Evolutionary conservation across 345 rosid species (phyloP).

Genomic region (Citrus cavaleriei): DNA sequence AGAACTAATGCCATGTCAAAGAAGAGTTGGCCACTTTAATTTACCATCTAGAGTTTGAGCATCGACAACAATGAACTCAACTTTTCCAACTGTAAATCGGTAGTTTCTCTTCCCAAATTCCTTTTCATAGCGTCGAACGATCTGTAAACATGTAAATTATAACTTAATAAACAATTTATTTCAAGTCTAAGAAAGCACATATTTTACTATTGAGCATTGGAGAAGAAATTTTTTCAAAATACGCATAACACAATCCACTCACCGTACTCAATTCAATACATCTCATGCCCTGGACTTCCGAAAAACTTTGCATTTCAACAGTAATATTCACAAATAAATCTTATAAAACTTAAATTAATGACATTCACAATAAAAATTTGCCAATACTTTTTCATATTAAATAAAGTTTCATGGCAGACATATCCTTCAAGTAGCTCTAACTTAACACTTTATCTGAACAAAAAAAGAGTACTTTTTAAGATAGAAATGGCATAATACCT

Average conservation of each 20-base stretch:
- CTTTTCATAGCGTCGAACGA: constrained; percentile 50
- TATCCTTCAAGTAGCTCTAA: background rate
- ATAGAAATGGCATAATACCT: constrained; percentile 37
- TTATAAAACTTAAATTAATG: background rate
- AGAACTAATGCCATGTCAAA: background rate
- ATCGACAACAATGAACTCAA: constrained; percentile 74
- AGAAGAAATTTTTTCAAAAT: background rate
- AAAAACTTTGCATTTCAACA: background rate
- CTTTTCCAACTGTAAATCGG: constrained; percentile 53
- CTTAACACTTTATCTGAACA: background rate
- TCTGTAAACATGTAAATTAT: constrained; percentile 35
- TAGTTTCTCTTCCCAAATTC: constrained; percentile 63
- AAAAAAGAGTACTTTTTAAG: background rate
- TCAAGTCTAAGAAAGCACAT: background rate
- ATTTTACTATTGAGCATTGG: background rate
- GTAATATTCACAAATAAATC: background rate
- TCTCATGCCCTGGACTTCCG: background rate
- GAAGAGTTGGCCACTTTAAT: constrained; percentile 10
- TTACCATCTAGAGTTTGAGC: constrained; percentile 85
- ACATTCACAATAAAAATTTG: background rate
- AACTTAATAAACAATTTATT: background rate
- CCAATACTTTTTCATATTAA: background rate
- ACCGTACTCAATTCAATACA: background rate
- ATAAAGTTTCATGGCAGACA: background rate
- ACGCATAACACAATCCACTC: background rate